phyloP scores from a whole-genome alignment of 129 eudicot species.

The Dittrichia graveolens region DNA sequence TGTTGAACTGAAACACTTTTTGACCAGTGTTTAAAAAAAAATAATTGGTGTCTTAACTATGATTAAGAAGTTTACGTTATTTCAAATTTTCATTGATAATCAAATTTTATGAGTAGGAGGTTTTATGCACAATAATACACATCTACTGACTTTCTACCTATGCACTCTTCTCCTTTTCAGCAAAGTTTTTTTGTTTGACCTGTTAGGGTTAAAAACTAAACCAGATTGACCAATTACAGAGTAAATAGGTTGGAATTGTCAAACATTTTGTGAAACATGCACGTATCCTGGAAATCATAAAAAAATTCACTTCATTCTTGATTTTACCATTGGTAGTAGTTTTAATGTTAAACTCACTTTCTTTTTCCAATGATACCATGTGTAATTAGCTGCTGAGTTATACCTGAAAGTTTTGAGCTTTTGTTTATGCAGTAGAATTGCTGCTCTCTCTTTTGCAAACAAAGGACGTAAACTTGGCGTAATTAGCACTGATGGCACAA shows the following conservation, averaged over 20 bases:
- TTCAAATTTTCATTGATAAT: neutral
- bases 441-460: slow-evolving; percentile 45
- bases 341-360: slow-evolving; percentile 12
- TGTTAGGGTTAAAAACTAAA: no score
- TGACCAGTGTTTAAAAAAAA: neutral
- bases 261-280: no score
- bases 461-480: slow-evolving; percentile 45
- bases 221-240: no score
- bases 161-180: no score
- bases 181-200: neutral
- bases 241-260: no score
- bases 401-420: neutral
- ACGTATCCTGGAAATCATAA: no score
- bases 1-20: neutral
- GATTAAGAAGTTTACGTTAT: neutral
- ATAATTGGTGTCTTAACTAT: neutral
- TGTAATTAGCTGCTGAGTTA: neutral
- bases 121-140: neutral
- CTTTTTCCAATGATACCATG: neutral
- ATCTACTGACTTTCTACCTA: neutral
- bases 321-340: neutral
- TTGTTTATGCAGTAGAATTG: slow-evolving; percentile 47
- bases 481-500: slow-evolving; percentile 43
- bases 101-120: neutral
- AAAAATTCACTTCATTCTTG: neutral